phyloP scores from a whole-genome alignment of 176 grass and related monocot genomes.

The Leersia perrieri region DNA sequence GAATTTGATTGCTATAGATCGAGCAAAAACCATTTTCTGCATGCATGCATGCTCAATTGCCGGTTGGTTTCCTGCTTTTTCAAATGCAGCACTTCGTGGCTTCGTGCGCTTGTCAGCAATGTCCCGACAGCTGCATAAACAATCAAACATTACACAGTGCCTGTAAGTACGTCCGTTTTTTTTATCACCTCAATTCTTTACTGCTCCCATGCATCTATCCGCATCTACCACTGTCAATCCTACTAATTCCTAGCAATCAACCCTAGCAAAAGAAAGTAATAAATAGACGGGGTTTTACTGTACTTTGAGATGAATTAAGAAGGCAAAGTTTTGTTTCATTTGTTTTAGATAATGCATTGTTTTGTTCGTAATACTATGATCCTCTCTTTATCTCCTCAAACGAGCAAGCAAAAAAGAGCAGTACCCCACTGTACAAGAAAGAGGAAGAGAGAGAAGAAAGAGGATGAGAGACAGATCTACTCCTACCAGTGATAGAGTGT shows the following conservation, averaged over 20 bases:
- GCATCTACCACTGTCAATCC: background rate
- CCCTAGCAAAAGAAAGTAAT: background rate
- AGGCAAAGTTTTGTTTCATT: background rate
- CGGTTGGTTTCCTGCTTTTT: background rate
- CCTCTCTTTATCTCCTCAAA: too few relatives aligned
- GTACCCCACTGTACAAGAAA: background rate
- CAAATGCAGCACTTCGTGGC: background rate
- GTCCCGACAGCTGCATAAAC: background rate
- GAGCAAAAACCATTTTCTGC: background rate
- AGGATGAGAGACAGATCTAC: background rate
- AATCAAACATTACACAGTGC: background rate
- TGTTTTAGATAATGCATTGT: too few relatives aligned
- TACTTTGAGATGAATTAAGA: background rate
- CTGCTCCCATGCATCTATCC: too few relatives aligned
- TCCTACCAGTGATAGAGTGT: too few relatives aligned
- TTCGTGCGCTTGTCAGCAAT: background rate
- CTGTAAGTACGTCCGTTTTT: background rate
- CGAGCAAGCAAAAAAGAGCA: background rate
- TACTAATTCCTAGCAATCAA: background rate
- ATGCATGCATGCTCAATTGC: background rate
- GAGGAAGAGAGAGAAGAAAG: background rate
- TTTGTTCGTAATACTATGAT: too few relatives aligned
- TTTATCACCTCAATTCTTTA: background rate
- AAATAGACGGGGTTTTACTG: background rate
- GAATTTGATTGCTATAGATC: background rate